A percentile compares a stretch with the other conserved stretches of the same genome.
Conservation (phyloP, 208 protist species). For the Tritrichomonas musculus region DNA sequence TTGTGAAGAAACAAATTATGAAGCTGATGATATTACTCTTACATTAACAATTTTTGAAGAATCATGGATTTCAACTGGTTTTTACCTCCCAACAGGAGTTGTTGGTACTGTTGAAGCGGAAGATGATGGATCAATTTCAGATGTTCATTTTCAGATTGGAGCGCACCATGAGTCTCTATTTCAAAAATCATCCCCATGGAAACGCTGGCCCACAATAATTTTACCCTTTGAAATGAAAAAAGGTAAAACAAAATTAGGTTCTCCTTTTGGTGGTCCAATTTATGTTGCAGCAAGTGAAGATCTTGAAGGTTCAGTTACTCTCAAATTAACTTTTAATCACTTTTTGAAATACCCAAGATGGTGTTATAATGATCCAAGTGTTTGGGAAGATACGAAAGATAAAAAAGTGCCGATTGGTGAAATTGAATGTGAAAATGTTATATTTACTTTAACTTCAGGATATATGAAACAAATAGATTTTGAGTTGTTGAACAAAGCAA, state of each 20-base stretch:
- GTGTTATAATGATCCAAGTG: not conserved
- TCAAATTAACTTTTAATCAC: not conserved
- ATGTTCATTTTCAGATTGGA: not conserved
- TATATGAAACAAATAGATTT: not conserved
- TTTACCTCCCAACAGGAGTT: not conserved
- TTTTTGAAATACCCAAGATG: not conserved
- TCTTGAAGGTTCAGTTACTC: not conserved
- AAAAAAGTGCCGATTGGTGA: not conserved
- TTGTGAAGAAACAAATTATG: too few relatives aligned
- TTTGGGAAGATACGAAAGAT: not conserved
- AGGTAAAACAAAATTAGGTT: not conserved
- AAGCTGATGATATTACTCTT: not conserved
- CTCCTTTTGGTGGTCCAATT: not conserved
- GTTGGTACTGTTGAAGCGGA: not conserved
- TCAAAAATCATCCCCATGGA: not conserved
- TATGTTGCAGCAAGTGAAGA: not conserved
- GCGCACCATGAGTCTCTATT: not conserved
- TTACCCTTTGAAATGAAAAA: not conserved
- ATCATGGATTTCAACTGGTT: not conserved
- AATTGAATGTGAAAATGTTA: not conserved
- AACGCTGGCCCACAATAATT: not conserved
- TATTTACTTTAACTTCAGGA: not conserved
- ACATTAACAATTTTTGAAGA: not conserved
- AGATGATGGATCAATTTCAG: not conserved
- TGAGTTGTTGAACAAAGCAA: not conserved